Evolutionary conservation across 192 early-diverging fungal genomes (phyloP).

Genomic region (Backusella tarrabulga): DNA sequence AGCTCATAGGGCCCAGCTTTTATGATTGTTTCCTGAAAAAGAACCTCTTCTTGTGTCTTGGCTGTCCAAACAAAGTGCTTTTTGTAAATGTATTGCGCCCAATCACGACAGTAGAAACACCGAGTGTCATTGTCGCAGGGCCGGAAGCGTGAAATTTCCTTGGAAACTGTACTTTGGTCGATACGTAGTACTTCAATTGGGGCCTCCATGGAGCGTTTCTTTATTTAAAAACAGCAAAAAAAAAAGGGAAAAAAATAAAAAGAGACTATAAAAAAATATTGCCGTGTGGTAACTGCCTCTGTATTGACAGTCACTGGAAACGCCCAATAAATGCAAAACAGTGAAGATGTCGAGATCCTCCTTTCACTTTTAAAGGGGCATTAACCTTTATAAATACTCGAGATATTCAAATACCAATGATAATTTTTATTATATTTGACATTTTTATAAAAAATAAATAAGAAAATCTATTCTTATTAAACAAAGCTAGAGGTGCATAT

Average conservation of each 20-base stretch:
- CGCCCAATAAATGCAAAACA: too few relatives aligned
- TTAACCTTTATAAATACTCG: too few relatives aligned
- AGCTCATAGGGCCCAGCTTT: slow-evolving; percentile 22
- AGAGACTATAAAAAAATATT: too few relatives aligned
- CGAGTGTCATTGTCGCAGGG: slow-evolving; percentile 68
- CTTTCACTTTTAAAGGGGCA: too few relatives aligned
- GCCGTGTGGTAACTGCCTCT: too few relatives aligned
- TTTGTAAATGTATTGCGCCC: slow-evolving; percentile 77
- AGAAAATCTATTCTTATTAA: neutral
- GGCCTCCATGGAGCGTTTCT: slow-evolving; percentile 15
- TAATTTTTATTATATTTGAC: too few relatives aligned
- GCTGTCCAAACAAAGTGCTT: slow-evolving; percentile 49
- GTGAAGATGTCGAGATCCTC: too few relatives aligned
- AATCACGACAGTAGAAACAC: slow-evolving; percentile 79
- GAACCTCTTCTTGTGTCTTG: slow-evolving; percentile 34
- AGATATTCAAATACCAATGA: too few relatives aligned
- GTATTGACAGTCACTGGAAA: too few relatives aligned
- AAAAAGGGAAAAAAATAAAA: neutral
- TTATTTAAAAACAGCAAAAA: neutral
- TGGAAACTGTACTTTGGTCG: slow-evolving; percentile 58
- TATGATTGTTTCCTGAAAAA: neutral
- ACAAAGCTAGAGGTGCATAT: neutral
- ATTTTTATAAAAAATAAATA: neutral
- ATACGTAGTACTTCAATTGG: slow-evolving; percentile 51
- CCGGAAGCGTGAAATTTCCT: slow-evolving; percentile 68